Evolutionary conservation across 805 yeast genomes (phyloP).

Genomic region (Yamadazyma endophytica): DNA sequence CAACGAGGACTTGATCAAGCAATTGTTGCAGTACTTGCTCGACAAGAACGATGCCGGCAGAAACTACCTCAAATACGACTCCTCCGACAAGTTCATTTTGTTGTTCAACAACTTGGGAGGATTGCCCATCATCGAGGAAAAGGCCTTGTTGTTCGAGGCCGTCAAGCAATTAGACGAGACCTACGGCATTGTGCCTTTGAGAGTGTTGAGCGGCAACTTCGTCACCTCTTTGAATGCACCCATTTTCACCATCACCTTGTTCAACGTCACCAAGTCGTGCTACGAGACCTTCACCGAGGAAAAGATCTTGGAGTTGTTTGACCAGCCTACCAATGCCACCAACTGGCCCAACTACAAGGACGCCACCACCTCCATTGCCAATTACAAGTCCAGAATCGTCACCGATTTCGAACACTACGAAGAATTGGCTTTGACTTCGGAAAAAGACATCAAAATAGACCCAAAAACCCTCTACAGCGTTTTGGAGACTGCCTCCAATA

Average conservation of each 20-base stretch:
- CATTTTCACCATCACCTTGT: slow-evolving; percentile 31
- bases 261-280: slow-evolving; percentile 28
- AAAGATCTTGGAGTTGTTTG: slow-evolving; percentile 24
- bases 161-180: slow-evolving; percentile 16
- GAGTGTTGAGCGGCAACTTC: slow-evolving; percentile 30
- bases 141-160: slow-evolving; percentile 21
- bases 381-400: slow-evolving; percentile 20
- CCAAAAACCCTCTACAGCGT: slow-evolving; percentile 8
- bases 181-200: slow-evolving; percentile 21
- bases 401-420: slow-evolving; percentile 21
- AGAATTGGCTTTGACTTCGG: slow-evolving; percentile 9
- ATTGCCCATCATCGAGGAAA: slow-evolving; percentile 27
- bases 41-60: slow-evolving; percentile 22
- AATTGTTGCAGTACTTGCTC: slow-evolving; percentile 21
- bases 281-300: slow-evolving; percentile 13
- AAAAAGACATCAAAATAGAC: slow-evolving; percentile 17
- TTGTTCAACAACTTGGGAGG: slow-evolving; percentile 37
- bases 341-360: slow-evolving; percentile 24
- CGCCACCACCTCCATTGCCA: slow-evolving; percentile 8
- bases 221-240: slow-evolving; percentile 36
- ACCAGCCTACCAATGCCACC: slow-evolving; percentile 23
- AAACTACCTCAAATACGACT: slow-evolving; percentile 24
- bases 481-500: slow-evolving; percentile 21
- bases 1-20: slow-evolving; percentile 25
- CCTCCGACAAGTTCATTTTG: slow-evolving; percentile 23